These are phyloP conservation scores for Candida namnaoensis DNA, from an alignment of 805 yeast species.

Conservation along the genomic window DNA sequence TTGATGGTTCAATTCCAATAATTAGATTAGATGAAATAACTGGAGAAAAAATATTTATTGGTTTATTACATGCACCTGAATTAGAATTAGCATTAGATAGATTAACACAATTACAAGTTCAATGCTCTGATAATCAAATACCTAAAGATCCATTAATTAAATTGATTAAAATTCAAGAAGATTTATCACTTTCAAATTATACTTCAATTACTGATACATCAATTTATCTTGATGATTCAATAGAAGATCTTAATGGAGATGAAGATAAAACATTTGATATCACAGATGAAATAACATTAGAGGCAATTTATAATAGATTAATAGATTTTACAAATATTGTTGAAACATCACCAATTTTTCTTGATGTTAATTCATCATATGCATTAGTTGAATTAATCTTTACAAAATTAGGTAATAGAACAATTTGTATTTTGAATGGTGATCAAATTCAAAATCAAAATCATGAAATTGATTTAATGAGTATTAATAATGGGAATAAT, in stretches of 20 bases:
- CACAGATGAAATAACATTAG: too few species aligned
- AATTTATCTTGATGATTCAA: too few species aligned
- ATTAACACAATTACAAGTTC: too few species aligned
- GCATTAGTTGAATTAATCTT: slow-evolving; percentile 43
- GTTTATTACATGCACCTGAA: slow-evolving; percentile 40
- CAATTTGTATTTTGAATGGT: slow-evolving; percentile 29
- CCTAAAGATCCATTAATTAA: not conserved
- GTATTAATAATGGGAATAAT: too few species aligned
- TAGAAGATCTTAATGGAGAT: too few species aligned
- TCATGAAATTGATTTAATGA: too few species aligned
- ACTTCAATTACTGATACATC: too few species aligned
- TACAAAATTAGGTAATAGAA: slow-evolving; percentile 41
- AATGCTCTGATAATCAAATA: too few species aligned
- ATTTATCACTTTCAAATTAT: not conserved
- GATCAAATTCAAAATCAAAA: too few species aligned
- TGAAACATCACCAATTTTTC: slow-evolving; percentile 36
- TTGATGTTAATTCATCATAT: slow-evolving; percentile 38
- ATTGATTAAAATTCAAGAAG: not conserved
- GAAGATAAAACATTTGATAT: too few species aligned
- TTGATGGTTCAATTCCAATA: slow-evolving; percentile 47
- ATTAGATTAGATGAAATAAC: slow-evolving; percentile 19
- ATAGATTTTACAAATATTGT: slow-evolving; percentile 32
- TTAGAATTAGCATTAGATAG: slow-evolving; percentile 42
- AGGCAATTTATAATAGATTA: slow-evolving; percentile 12
- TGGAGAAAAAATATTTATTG: slow-evolving; percentile 21